phyloP scores from a whole-genome alignment of 768 basidiomycete genomes.

The Pulveroboletus sp. region DNA sequence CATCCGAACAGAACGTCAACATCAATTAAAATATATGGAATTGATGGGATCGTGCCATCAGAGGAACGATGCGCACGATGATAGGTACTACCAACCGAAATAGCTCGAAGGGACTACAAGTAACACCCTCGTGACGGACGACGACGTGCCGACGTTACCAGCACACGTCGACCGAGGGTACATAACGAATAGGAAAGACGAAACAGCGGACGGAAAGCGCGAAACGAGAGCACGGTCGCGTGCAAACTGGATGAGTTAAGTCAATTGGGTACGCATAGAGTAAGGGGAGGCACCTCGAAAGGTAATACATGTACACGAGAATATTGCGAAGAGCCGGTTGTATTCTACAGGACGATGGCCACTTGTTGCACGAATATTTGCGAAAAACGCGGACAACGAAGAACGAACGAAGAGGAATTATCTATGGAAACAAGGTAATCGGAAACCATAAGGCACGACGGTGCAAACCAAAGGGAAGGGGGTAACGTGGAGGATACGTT shows the following conservation, averaged over 20 bases:
- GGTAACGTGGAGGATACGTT: constrained; percentile 24
- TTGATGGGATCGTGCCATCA: not conserved
- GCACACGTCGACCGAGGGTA: no score
- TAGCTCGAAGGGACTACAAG: not conserved
- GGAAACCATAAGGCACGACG: constrained; percentile 10
- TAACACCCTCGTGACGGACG: not conserved
- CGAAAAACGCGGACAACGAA: constrained; percentile 1
- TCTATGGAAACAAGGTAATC: constrained; percentile 27
- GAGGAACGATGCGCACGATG: not conserved
- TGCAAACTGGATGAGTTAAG: constrained; percentile 8
- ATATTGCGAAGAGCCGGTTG: constrained; percentile 19
- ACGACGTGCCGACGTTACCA: not conserved
- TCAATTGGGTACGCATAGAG: constrained; percentile 21
- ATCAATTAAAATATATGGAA: not conserved
- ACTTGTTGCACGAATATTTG: constrained; percentile 8
- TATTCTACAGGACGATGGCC: constrained; percentile 26
- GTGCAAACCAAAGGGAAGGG: constrained; percentile 11
- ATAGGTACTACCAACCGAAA: not conserved
- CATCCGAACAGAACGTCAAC: no score
- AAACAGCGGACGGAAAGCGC: constrained; percentile 8
- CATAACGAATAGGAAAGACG: not conserved
- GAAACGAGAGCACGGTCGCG: constrained; percentile 9
- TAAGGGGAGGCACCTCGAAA: constrained; percentile 10
- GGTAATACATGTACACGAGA: constrained; percentile 31
- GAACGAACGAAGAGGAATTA: constrained; percentile 12